phyloP scores from a whole-genome alignment of 2,329 filamentous ascomycete species.

The Boeremia lycopersici region DNA sequence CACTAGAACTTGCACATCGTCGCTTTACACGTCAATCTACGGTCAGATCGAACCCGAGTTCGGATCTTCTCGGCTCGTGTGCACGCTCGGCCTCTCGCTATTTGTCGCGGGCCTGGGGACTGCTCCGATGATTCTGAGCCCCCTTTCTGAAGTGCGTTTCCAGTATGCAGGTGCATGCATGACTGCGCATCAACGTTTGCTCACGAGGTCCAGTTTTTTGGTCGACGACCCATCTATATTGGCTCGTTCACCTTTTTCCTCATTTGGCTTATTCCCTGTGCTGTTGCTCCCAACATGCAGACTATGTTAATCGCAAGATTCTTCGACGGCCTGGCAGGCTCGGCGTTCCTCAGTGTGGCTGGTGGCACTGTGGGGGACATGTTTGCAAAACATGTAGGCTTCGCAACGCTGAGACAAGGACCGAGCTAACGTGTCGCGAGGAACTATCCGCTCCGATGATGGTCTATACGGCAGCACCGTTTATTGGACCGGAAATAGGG shows the following conservation, averaged over 20 bases:
- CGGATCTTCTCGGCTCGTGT: conserved; percentile 70
- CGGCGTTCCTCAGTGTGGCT: conserved; percentile 69
- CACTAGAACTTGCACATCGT: conserved; percentile 77
- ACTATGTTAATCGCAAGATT: conserved; percentile 82
- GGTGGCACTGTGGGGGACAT: conserved; percentile 83
- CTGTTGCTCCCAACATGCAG: conserved; percentile 79
- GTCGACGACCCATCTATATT: conserved; percentile 80
- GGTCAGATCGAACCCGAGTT: conserved; percentile 77
- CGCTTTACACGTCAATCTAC: conserved; percentile 89
- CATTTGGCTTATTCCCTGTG: conserved; percentile 81
- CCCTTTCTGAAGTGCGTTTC: conserved; percentile 55
- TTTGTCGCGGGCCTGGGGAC: conserved; percentile 78
- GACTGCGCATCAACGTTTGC: neutral
- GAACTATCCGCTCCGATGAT: conserved; percentile 83
- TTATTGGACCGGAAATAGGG: conserved; percentile 61
- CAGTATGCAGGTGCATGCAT: conserved; percentile 11
- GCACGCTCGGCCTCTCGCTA: conserved; percentile 78
- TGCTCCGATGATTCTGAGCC: conserved; percentile 62
- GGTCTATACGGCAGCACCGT: conserved; percentile 64
- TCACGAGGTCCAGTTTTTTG: conserved; percentile 68
- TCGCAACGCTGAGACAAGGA: neutral
- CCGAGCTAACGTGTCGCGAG: conserved; percentile 24
- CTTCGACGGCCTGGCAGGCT: conserved; percentile 73
- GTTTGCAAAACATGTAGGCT: conserved; percentile 44
- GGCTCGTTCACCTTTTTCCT: conserved; percentile 74